Conservation (phyloP, 306 rosid genomes). For the Morella rubra region DNA sequence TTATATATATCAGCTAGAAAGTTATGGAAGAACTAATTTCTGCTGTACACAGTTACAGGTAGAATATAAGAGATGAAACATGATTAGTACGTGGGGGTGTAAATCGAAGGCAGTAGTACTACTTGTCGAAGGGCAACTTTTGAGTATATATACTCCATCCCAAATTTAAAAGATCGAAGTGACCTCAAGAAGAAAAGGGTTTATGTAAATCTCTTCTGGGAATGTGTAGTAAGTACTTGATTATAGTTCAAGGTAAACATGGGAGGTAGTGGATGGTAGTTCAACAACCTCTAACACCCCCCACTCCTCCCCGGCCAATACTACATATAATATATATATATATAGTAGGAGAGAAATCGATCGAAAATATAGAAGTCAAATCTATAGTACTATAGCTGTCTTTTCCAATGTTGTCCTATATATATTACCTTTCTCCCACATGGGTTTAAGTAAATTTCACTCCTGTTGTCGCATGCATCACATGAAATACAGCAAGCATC, state of each 20-base stretch:
- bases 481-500: slow-evolving; percentile 48
- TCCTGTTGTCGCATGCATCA: slow-evolving; percentile 27
- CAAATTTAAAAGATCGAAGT: not conserved
- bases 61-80: too few species aligned
- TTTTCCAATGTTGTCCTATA: slow-evolving; percentile 32
- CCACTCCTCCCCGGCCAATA: not conserved
- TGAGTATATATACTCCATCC: not conserved
- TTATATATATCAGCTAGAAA: not conserved
- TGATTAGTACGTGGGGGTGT: too few species aligned
- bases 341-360: not conserved
- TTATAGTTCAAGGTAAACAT: not conserved
- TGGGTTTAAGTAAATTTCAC: slow-evolving; percentile 54
- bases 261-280: slow-evolving; percentile 3
- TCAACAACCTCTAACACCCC: slow-evolving; percentile 14
- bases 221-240: too few species aligned
- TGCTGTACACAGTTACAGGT: too few species aligned
- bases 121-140: not conserved
- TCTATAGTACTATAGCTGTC: slow-evolving; percentile 18
- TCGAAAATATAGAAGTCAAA: slow-evolving; percentile 20
- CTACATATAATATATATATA: slow-evolving; percentile 1
- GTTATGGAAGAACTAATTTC: not conserved
- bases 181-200: not conserved
- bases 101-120: too few species aligned
- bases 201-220: too few species aligned
- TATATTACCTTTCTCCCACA: slow-evolving; percentile 34